phyloP scores from a whole-genome alignment of 805 yeast genomes.

The Diddensiella transvaalensis region DNA sequence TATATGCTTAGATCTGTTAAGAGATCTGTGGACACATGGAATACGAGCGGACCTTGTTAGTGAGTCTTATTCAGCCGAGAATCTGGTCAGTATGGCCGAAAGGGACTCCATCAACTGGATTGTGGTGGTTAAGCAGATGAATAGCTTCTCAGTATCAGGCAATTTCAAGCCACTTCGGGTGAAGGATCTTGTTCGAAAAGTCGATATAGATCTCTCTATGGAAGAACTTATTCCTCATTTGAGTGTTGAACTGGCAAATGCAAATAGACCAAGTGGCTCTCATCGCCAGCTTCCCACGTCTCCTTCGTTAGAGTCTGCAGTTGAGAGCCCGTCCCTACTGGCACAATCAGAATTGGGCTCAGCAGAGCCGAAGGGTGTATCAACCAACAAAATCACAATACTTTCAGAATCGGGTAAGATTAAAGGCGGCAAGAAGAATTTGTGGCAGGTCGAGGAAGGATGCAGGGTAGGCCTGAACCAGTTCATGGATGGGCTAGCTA shows the following conservation, averaged over 20 bases:
- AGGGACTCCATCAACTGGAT: slow-evolving; percentile 73
- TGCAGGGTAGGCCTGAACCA: slow-evolving; percentile 58
- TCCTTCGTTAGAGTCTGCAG: background rate
- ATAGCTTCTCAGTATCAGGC: slow-evolving; percentile 38
- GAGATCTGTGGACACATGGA: slow-evolving; percentile 68
- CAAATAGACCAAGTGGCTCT: slow-evolving; percentile 4
- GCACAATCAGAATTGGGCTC: background rate
- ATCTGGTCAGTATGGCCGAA: slow-evolving; percentile 58
- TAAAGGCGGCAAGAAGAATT: slow-evolving; percentile 66
- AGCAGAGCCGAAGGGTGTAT: background rate
- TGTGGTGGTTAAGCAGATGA: slow-evolving; percentile 70
- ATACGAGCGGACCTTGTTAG: slow-evolving; percentile 66
- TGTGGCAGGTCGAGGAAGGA: slow-evolving; percentile 76
- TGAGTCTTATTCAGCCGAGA: slow-evolving; percentile 49
- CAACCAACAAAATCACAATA: slow-evolving; percentile 36
- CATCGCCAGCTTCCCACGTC: background rate
- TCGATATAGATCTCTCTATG: slow-evolving; percentile 70
- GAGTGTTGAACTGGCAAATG: slow-evolving; percentile 29
- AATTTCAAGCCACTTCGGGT: slow-evolving; percentile 75
- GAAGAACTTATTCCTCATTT: slow-evolving; percentile 58
- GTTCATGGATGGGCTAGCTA: slow-evolving; percentile 51
- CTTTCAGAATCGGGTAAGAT: slow-evolving; percentile 77
- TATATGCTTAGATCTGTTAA: slow-evolving; percentile 60
- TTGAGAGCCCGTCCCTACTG: background rate
- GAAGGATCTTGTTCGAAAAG: slow-evolving; percentile 54